Percentiles rank a stretch among this genome's conserved stretches.
Conservation (phyloP, 78 protist species). For the Dictyostelium brefeldianum region DNA sequence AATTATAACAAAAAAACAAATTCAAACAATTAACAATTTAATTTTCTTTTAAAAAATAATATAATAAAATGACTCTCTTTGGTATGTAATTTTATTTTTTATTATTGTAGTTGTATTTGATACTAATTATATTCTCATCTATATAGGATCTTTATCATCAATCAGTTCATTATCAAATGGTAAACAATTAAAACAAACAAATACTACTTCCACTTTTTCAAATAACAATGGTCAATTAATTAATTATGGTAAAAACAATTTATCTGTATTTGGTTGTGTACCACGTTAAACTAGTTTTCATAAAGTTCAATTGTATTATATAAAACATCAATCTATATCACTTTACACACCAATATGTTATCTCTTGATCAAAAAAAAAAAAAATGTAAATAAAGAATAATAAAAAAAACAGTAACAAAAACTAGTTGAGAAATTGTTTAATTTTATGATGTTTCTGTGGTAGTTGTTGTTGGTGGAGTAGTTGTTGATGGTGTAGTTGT, state of each 20-base stretch:
- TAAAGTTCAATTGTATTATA: too few relatives aligned
- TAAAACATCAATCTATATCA: too few relatives aligned
- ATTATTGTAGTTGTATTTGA: too few relatives aligned
- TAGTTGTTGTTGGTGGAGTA: background rate
- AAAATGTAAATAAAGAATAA: background rate
- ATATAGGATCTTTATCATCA: background rate
- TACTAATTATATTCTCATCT: background rate
- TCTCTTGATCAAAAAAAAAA: too few relatives aligned
- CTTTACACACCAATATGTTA: too few relatives aligned
- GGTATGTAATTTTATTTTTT: background rate
- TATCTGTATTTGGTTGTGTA: too few relatives aligned
- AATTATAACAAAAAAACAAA: background rate
- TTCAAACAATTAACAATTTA: background rate
- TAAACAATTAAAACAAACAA: background rate
- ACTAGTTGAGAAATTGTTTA: background rate
- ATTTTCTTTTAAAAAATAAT: background rate
- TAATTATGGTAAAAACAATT: too few relatives aligned
- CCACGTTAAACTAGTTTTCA: too few relatives aligned
- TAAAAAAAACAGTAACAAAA: background rate
- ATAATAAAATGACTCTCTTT: constrained; percentile 7
- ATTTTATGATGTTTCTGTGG: background rate
- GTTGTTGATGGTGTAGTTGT: background rate
- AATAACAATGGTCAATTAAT: too few relatives aligned
- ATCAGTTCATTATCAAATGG: background rate
- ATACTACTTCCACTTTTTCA: too few relatives aligned